Evolutionary conservation across 768 basidiomycete genomes (phyloP), one percentile per base, ranked within the genome.

Genomic region (Ramaria rubella): DNA sequence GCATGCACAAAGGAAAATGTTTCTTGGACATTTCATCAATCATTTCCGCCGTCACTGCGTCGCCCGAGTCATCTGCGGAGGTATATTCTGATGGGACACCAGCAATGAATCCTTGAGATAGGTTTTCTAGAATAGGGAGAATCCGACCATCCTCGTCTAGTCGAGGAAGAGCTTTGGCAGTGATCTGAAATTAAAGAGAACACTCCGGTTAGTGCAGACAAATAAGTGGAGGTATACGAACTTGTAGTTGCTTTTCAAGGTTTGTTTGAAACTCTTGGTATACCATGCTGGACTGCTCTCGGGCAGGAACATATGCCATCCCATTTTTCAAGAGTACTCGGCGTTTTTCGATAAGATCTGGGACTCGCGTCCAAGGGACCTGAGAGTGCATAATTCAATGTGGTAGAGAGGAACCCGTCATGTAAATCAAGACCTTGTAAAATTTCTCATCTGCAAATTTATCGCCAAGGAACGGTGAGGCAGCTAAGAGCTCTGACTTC

Each of bases 361-460:
- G 91, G 2, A 98, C 94, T 59, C 86, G 84, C 12, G 87, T 94
- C 96, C 96, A 99, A 68, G 81, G 85, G n/a, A 97, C 94, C 94
- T 96, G 48, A 6, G 26, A 43, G 15, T 2, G 8, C 31, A 19
- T 26, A 51, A 61, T 31, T 55, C 12, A 8, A 34, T 5, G 26
- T 26, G 58, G 15, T 45, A 40, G n/a, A n/a, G n/a, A n/a, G n/a
- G 40, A 44, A 21, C 45, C 21, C 27, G 7, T 6, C 14, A 12
- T 2, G 49, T 31, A 19, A n/a, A 21, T 12, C 34, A 30, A 46
- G 21, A 51, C 94, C 75, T 95, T 96, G 75, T 83, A 86, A 72
- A 83, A 95, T 42, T 70, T 81, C 63, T 89, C 85, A 19, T 64
- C 59, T 26, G 72, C 69, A 58, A 81, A 79, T 70, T 60, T 59